Conservation (phyloP, 1,139 yeast genomes). For the Magnusiomyces ingens region DNA sequence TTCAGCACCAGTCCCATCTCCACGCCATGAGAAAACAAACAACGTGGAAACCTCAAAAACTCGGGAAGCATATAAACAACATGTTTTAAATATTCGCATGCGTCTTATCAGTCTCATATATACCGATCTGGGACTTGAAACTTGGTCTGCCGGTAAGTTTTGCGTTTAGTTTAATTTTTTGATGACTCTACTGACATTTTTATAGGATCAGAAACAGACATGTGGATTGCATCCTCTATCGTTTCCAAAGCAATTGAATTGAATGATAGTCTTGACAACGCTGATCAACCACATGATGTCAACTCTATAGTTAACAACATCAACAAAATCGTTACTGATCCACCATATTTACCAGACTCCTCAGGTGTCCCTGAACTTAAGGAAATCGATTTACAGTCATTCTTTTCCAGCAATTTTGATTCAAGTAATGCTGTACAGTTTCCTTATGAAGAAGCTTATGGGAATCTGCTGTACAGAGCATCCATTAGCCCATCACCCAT, state of each 20-base stretch:
- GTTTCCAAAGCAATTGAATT: conserved; percentile 17
- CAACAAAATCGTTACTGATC: not conserved
- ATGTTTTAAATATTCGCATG: conserved; percentile 27
- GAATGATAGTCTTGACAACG: not conserved
- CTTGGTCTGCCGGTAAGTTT: conserved; percentile 26
- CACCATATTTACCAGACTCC: not conserved
- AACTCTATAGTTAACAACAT: not conserved
- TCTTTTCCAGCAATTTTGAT: not conserved
- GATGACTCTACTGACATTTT: conserved; percentile 5
- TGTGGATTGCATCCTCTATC: conserved; percentile 26
- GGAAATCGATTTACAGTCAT: conserved; percentile 2
- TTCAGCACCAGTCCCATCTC: not conserved
- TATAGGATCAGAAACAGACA: conserved; percentile 30
- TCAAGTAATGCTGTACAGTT: conserved; percentile 14
- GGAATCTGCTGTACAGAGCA: conserved; percentile 22
- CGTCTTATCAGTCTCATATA: conserved; percentile 26
- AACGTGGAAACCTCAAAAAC: conserved; percentile 11
- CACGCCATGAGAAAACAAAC: not conserved
- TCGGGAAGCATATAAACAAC: conserved; percentile 22
- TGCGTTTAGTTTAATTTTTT: not conserved
- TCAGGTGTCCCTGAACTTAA: not conserved
- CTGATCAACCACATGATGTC: not conserved
- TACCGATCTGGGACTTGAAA: conserved; percentile 27
- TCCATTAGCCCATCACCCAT: conserved; percentile 29
- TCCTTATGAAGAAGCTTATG: conserved; percentile 27